Percentiles rank a stretch among this genome's conserved stretches.
These are phyloP conservation scores for Pyrenophora tritici-repentis DNA, from an alignment of 2,329 filamentous ascomycete genomes.

Conservation along the genomic window DNA sequence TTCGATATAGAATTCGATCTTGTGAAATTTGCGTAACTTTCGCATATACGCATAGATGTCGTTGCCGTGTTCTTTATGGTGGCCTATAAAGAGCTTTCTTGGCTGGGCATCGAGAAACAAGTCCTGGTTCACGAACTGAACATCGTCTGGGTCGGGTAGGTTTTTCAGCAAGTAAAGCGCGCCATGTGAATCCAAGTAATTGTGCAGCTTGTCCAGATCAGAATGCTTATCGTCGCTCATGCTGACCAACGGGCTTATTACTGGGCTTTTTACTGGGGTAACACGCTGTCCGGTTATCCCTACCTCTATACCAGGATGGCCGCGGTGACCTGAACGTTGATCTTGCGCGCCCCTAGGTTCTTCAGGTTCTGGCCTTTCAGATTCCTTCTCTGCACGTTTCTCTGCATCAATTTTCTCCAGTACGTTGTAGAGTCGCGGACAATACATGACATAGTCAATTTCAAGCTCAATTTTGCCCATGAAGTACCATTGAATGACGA, in stretches of 20 bases:
- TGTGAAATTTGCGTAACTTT: not conserved
- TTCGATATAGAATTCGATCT: slow-evolving; percentile 5
- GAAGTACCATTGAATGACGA: too few species aligned
- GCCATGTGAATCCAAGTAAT: slow-evolving; percentile 2
- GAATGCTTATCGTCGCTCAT: not conserved
- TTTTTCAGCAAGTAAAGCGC: slow-evolving; percentile 10
- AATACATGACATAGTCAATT: too few species aligned
- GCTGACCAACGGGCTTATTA: not conserved
- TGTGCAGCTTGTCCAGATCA: slow-evolving; percentile 4
- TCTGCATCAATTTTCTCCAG: too few species aligned
- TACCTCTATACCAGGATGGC: not conserved
- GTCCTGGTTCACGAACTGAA: slow-evolving; percentile 9
- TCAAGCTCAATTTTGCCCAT: too few species aligned
- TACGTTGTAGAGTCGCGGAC: too few species aligned
- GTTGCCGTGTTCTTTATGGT: not conserved
- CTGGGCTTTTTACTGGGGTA: slow-evolving; percentile 1
- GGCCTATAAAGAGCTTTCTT: slow-evolving; percentile 14
- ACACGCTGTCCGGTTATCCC: not conserved
- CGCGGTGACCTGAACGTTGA: not conserved
- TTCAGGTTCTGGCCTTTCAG: too few species aligned
- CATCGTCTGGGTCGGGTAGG: not conserved
- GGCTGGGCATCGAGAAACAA: not conserved
- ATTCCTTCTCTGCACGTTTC: too few species aligned
- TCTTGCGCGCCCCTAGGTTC: slow-evolving; percentile 1
- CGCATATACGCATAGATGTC: slow-evolving; percentile 17